A percentile compares a stretch with the other conserved stretches of the same genome.
Evolutionary conservation across 176 grass and related monocot species (phyloP).

Genomic region (Zizania latifolia): DNA sequence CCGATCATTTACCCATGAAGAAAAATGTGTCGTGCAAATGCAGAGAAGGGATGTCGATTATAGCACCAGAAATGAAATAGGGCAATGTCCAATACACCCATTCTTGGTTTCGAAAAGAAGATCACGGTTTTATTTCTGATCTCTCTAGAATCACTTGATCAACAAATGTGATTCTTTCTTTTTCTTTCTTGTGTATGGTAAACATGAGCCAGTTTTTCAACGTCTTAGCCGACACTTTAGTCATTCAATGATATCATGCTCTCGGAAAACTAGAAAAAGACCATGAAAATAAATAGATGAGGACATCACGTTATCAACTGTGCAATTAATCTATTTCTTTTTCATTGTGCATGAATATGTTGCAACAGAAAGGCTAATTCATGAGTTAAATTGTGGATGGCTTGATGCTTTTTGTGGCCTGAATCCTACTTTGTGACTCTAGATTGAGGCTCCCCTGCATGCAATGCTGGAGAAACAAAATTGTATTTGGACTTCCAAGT

Average conservation of each 20-base stretch:
- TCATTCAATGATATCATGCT: background rate
- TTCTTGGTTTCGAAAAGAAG: background rate
- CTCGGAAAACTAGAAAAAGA: background rate
- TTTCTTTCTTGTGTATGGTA: background rate
- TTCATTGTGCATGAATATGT: background rate
- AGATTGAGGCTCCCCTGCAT: background rate
- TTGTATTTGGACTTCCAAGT: background rate
- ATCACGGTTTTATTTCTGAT: background rate
- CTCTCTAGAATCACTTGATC: conserved; percentile 1
- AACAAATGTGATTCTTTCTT: background rate
- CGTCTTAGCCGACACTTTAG: background rate
- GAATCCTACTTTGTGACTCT: no score
- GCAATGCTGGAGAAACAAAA: background rate
- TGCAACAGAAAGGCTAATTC: background rate
- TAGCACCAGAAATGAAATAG: background rate
- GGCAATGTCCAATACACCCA: background rate
- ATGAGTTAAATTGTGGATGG: background rate
- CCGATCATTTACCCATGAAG: background rate
- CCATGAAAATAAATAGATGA: background rate
- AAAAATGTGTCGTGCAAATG: background rate
- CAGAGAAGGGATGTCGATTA: background rate
- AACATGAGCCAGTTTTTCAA: background rate
- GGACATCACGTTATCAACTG: background rate
- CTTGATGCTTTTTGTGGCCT: background rate
- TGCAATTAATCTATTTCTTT: background rate